Evolutionary conservation across 805 yeast species (phyloP), one percentile per base, ranked within the genome.

Genomic region (Myxozyma udenii): DNA sequence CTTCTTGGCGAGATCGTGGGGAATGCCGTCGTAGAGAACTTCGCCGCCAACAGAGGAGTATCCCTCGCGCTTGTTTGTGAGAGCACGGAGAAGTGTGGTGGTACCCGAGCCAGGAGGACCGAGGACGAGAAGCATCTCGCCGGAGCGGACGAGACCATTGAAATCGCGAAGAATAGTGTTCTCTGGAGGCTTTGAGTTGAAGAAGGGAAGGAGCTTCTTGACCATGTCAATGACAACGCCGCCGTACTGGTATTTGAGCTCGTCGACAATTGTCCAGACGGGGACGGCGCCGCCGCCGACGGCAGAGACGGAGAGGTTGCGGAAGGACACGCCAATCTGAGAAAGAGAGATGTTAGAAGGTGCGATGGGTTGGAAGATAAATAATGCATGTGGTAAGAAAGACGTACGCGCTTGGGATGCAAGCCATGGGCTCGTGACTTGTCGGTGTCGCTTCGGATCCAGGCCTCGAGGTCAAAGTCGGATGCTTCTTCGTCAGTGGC

Each of bases 101-200:
- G 60, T 54, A 19, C 93, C 93, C 21, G 91, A 82, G 61, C 93
- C 93, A 1, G 93, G 93, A 54, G 84, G 76, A 48, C 87, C 87
- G 32, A 83, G 67, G 4, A 84, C 89, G 44, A 84, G 70, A 28
- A 81, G 74, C 81, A 83, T 77, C 61, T 83, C 88, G 60, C 89
- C 88, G 1, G 85, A 78, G 48, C 73, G 70, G 9, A 80, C 78
- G 21, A 72, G 57, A 32, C 71, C 78, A 37, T 61, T 55, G 40
- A 63, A 50, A 44, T 68, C 59, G 28, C 57, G 54, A 19, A 65
- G 57, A 48, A 65, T 49, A 33, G 60, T 47, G 24, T 66, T 51
- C 30, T 57, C 35, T 12, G 58, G 57, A 9, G 51, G 44, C 7
- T 46, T 39, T 2, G 59, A 44, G 2, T 48, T 40, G 4, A 51